Conservation (phyloP, 805 yeast genomes). For the Zygoascus ofunaensis region DNA sequence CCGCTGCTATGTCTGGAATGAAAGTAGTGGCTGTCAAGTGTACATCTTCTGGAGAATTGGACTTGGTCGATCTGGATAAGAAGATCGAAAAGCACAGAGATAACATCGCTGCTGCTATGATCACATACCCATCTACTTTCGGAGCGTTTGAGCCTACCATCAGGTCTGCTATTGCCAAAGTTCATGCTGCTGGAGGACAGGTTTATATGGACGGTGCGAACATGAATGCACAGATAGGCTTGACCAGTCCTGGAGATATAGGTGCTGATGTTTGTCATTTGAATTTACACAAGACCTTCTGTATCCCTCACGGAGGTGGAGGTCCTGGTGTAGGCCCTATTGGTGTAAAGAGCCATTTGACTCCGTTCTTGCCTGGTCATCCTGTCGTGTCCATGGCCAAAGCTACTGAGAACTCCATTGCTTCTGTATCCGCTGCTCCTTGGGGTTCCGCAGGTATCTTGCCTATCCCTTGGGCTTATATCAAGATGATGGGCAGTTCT, state of each 20-base stretch:
- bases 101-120: conserved; percentile 83
- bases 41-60: conserved; percentile 74
- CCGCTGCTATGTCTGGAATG: conserved; percentile 95
- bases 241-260: conserved; percentile 93
- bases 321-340: conserved; percentile 99
- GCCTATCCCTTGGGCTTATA: conserved; percentile 90
- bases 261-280: conserved; percentile 98
- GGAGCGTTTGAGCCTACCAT: conserved; percentile 94
- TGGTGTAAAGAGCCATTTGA: conserved; percentile 76
- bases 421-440: conserved; percentile 85
- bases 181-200: conserved; percentile 84
- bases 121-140: conserved; percentile 95
- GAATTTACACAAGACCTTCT: conserved; percentile 94
- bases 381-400: conserved; percentile 46
- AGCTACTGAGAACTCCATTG: conserved; percentile 36
- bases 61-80: conserved; percentile 59
- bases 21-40: conserved; percentile 92
- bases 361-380: conserved; percentile 77
- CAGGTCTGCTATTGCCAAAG: conserved; percentile 71
- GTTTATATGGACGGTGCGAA: conserved; percentile 98
- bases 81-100: conserved; percentile 65
- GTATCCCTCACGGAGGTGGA: conserved; percentile 98
- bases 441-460: conserved; percentile 91
- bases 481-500: conserved; percentile 82
- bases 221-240: conserved; percentile 98